A percentile compares a stretch with the other conserved stretches of the same genome.
These are phyloP conservation scores for Hordeum vulgare DNA, from an alignment of 176 grass and related monocot genomes.

Conservation along the genomic window MorexV3_pseudomolecules_assembly NC_058519.1:45546797-45547296, in stretches of 20 bases:
- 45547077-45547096: not conserved
- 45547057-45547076: not conserved
- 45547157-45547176: not conserved
- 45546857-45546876: constrained; percentile 4
- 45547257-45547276: not conserved
- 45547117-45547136: not conserved
- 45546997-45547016: not conserved
- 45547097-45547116: not conserved
- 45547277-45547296: not conserved
- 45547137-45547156: not conserved
- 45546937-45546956: not conserved
- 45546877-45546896: constrained; percentile 15
- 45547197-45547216: not conserved
- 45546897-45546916: constrained; percentile 9
- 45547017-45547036: not conserved
- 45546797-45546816: not conserved
- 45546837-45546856: constrained; percentile 3
- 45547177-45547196: not conserved
- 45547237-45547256: not conserved
- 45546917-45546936: not conserved
- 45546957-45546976: not conserved
- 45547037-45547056: not conserved
- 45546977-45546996: not conserved
- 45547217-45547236: not conserved
- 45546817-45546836: not conserved